phyloP scores from a whole-genome alignment of 257 asterid species.

The Solanum infundibuliforme region DNA sequence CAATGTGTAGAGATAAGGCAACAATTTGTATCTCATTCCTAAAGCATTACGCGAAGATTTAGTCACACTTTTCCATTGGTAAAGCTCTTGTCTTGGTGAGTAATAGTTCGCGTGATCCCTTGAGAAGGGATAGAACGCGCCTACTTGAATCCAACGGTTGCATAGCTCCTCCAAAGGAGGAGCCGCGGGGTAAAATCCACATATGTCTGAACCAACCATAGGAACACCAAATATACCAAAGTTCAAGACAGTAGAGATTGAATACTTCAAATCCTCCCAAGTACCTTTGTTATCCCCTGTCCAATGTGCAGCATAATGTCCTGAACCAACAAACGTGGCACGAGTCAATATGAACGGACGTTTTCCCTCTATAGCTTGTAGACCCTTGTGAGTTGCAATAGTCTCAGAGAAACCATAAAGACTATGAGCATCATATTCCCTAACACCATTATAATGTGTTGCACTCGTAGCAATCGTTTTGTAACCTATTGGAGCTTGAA shows the following conservation, averaged over 20 bases:
- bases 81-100: constrained; percentile 95
- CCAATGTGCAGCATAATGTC: constrained; percentile 86
- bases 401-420: constrained; percentile 75
- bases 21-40: constrained; percentile 79
- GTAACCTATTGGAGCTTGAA: constrained; percentile 57
- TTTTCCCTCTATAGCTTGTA: constrained; percentile 56
- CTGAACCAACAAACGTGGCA: constrained; percentile 80
- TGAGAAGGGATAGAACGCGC: constrained; percentile 91
- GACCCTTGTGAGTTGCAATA: constrained; percentile 79
- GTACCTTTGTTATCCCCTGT: constrained; percentile 94
- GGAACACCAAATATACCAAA: constrained; percentile 91
- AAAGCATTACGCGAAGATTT: constrained; percentile 81
- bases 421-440: constrained; percentile 92
- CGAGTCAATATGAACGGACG: constrained; percentile 83
- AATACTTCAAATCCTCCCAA: constrained; percentile 72
- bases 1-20: constrained; percentile 69
- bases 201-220: constrained; percentile 96
- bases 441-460: constrained; percentile 62
- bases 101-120: constrained; percentile 85
- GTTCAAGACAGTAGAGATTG: constrained; percentile 74
- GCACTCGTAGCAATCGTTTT: constrained; percentile 92
- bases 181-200: constrained; percentile 76
- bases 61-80: constrained; percentile 92
- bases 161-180: constrained; percentile 78
- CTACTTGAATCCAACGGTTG: constrained; percentile 94